These are phyloP conservation scores for Phaseolus lunatus DNA, from an alignment of 306 rosid genomes.

Conservation along the genomic window DNA sequence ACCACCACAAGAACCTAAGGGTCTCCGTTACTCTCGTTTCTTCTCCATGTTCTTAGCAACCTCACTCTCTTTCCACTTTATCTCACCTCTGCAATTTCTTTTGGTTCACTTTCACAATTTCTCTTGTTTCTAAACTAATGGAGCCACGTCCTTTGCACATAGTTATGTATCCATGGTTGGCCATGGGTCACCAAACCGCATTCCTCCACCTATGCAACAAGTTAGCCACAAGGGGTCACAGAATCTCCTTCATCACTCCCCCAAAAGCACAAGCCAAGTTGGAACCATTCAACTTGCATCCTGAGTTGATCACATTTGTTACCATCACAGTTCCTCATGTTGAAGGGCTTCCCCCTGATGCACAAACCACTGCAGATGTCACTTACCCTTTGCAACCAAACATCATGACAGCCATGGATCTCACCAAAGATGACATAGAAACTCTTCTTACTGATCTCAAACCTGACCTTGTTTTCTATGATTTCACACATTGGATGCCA, in stretches of 20 bases:
- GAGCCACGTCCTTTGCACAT: slow-evolving; percentile 38
- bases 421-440: slow-evolving; percentile 32
- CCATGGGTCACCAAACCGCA: slow-evolving; percentile 48
- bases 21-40: neutral
- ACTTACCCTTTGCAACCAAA: slow-evolving; percentile 37
- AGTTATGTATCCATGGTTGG: slow-evolving; percentile 49
- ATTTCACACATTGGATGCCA: slow-evolving; percentile 55
- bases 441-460: slow-evolving; percentile 35
- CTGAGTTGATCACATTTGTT: slow-evolving; percentile 40
- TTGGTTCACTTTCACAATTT: neutral
- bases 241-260: slow-evolving; percentile 45
- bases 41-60: neutral
- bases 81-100: neutral
- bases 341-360: slow-evolving; percentile 46
- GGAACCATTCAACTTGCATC: slow-evolving; percentile 39
- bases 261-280: slow-evolving; percentile 37
- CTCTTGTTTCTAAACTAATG: neutral
- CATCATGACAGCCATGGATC: slow-evolving; percentile 53
- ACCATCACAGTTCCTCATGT: slow-evolving; percentile 46
- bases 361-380: slow-evolving; percentile 51
- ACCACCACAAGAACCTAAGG: neutral
- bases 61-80: neutral
- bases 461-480: slow-evolving; percentile 52
- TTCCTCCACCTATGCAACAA: slow-evolving; percentile 49
- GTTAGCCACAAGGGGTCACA: slow-evolving; percentile 47